Evolutionary conservation across 2,329 filamentous ascomycete genomes (phyloP), one percentile per base, ranked within the genome.

Genomic region (Thelonectria rubi): DNA sequence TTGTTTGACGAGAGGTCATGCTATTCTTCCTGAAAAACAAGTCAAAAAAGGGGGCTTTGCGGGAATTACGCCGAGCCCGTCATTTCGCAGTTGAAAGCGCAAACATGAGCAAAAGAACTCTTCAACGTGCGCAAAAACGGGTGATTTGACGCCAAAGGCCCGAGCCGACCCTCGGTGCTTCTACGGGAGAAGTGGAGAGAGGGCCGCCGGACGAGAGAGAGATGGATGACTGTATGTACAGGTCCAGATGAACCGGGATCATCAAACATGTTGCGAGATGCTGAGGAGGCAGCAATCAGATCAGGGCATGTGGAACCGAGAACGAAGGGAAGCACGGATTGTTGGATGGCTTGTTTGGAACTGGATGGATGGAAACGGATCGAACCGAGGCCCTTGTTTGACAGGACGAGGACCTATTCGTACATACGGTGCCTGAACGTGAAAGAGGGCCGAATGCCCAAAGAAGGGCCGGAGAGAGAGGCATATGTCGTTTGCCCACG

Each of bases 91-190:
- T 45, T 6, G 40, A 18, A 11, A 18, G 39, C 39, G 9, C 15
- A 47, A 17, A 32, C 18, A 5, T 9, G 24, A 15, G 20, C 12
- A 47, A 39, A 30, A 37, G 26, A 30, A 30, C 26, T 30, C 26
- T 30, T 30, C 26, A 30, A 30, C 26, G 26, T 9, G 15, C 17
- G 18, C 7, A 42, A 17, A 40, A 43, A 49, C 34, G 45, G 30
- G 42, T 32, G 26, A 34, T 37, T 43, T 30, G 26, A 9, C 26
- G 26, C 26, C n/a, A 43, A 30, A 47, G 45, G 21, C 37, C 56
- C 50, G 53, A 55, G 49, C 53, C 58, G 57, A 47, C 43, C 48
- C 62, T 62, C 65, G 64, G 65, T 64, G 65, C 53, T 68, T 66
- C 55, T 60, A 21, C 63, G 63, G 45, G 45, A 47, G 47, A 40